Percentiles rank a stretch among this genome's conserved stretches.
phyloP scores from a whole-genome alignment of 805 yeast genomes.

The Barnettozyma siamensis region DNA sequence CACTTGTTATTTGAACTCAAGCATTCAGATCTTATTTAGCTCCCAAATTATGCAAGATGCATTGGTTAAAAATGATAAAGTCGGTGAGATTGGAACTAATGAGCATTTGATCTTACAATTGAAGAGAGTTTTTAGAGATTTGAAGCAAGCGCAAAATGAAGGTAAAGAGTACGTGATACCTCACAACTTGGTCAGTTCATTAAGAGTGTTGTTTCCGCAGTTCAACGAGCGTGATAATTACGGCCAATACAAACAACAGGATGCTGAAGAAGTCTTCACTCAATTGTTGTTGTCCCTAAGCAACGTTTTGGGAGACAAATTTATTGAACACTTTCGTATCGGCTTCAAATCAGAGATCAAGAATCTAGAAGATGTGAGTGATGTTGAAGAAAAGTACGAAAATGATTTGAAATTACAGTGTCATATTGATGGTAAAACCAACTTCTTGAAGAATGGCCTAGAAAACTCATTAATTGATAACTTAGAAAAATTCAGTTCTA shows the following conservation, averaged over 20 bases:
- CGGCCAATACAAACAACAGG: constrained; percentile 89
- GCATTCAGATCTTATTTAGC: constrained; percentile 81
- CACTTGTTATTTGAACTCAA: constrained; percentile 89
- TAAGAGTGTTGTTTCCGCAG: constrained; percentile 76
- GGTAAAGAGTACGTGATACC: constrained; percentile 46
- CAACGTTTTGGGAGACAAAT: constrained; percentile 40
- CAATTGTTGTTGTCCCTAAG: constrained; percentile 57
- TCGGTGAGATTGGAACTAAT: constrained; percentile 30
- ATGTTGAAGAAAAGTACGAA: constrained; percentile 46
- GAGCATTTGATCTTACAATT: constrained; percentile 43
- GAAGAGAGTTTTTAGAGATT: constrained; percentile 36
- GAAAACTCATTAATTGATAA: constrained; percentile 67
- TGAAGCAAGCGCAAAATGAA: constrained; percentile 34
- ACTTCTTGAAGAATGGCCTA: constrained; percentile 84
- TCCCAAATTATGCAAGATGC: constrained; percentile 65
- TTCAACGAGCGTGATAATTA: constrained; percentile 71
- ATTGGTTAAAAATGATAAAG: constrained; percentile 43
- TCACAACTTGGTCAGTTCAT: constrained; percentile 51
- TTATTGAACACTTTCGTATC: constrained; percentile 57
- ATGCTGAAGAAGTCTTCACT: constrained; percentile 94
- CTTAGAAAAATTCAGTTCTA: constrained; percentile 71
- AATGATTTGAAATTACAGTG: constrained; percentile 73
- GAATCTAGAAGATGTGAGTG: constrained; percentile 51
- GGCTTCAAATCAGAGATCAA: constrained; percentile 56
- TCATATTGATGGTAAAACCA: constrained; percentile 80